Conservation (phyloP, 2,329 filamentous ascomycete species). For the Ophiostoma sp. region DNA sequence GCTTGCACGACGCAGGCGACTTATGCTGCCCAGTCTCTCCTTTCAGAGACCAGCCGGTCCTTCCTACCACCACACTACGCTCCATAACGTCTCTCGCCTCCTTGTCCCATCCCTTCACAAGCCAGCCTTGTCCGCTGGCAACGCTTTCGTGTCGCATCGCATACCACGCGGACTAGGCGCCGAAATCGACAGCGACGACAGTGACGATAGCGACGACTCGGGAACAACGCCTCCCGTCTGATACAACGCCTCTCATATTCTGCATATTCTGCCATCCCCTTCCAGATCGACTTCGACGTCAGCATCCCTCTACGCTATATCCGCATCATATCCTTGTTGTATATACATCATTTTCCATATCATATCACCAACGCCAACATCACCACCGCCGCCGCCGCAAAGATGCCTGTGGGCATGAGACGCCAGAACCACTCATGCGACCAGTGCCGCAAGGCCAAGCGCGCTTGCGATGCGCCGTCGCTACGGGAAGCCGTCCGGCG, state of each 20-base stretch:
- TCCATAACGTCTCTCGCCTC: slow-evolving; percentile 1
- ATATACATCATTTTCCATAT: background rate
- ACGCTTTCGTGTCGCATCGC: background rate
- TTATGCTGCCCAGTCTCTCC: slow-evolving; percentile 10
- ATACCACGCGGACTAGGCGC: background rate
- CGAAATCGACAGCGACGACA: background rate
- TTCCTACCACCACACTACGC: background rate
- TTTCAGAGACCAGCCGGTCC: background rate
- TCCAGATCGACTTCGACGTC: no score
- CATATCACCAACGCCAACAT: background rate
- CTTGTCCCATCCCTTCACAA: background rate
- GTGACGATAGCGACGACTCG: background rate
- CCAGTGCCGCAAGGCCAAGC: slow-evolving; percentile 29
- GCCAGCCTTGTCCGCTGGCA: background rate
- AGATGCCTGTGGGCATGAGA: slow-evolving; percentile 23
- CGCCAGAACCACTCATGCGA: slow-evolving; percentile 29
- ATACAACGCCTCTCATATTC: background rate
- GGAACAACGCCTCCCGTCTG: background rate
- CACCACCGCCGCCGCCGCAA: background rate
- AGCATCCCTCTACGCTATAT: background rate
- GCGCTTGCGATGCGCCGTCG: slow-evolving; percentile 27
- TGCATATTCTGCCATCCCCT: no score
- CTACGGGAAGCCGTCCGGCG: slow-evolving; percentile 21
- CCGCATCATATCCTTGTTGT: background rate
- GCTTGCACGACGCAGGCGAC: background rate